Base-by-base conservation (phyloP, 2,329 filamentous ascomycete species). In the Elsinoe fawcettii region DNA sequence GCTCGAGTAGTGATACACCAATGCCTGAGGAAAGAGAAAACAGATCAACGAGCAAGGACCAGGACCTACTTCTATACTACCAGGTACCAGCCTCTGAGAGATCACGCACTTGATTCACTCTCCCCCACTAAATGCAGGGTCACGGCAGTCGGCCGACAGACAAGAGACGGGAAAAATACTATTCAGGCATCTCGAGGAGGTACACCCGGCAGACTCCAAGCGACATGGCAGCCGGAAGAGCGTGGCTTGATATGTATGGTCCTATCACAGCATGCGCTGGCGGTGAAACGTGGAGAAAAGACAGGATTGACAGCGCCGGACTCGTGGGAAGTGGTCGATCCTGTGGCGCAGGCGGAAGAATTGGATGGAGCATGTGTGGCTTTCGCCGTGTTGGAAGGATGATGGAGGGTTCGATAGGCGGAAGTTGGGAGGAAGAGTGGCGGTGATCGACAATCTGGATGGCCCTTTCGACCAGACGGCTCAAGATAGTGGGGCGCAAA, bases 321-420 rank as follows among this genome's bases (percentile, higher is more conserved):
- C 49, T 30, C 22, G n/a, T 27, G 37, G 18, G 39, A 23, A 12
- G 34, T 16, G 5, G 53, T 43, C 53, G 53, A 55, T 55, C 53
- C 11, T 55, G 53, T 55, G 53, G 53, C 53, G 53, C 53, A 55
- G 53, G 49, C 49, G 49, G 49, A 53, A 53, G 49, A 53, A 53
- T 53, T 53, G 32, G 9, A 34, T 12, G 32, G 16, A 37, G 12
- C 5, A 53, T 23, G 20, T 53, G 49, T 53, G 49, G 49, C 49
- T 53, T 53, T 36, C 3, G 49, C 23, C 9, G 49, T 36, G 30
- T 53, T 53, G 49, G 49, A 53, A 36, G 49, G 46, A 51, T 49
- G 44, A 32, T n/a, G 46, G 6, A 16, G 46, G 23, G 46, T 44
- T 30, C 46, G 46, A 51, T 51, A 32, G 46, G 46, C 23, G 44